These are phyloP conservation scores for Cercophora scortea DNA, from an alignment of 495 filamentous ascomycete species.

Conservation along the genomic window DNA sequence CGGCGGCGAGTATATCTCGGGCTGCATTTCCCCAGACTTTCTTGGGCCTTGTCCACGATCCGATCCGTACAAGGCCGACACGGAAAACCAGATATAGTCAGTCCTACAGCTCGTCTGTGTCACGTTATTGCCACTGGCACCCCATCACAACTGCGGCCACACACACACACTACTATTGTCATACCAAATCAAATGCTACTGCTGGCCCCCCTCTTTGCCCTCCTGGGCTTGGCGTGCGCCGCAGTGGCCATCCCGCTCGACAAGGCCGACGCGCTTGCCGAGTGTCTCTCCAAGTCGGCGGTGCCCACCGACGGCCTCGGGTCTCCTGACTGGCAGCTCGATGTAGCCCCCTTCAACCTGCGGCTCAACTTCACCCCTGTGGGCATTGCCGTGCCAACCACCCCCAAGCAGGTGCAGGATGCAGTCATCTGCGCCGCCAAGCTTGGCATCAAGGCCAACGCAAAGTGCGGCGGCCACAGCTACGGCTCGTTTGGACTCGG, in stretches of 20 bases:
- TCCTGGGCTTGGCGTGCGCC: conserved; percentile 15
- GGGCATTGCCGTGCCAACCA: conserved; percentile 32
- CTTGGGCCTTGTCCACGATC: conserved; percentile 10
- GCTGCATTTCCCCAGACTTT: conserved; percentile 22
- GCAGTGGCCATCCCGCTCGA: conserved; percentile 10
- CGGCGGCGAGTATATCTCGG: conserved; percentile 15
- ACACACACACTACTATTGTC: too few relatives aligned
- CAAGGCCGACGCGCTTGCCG: conserved; percentile 24
- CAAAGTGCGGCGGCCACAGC: conserved; percentile 41
- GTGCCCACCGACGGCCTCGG: conserved; percentile 25
- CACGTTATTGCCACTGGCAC: conserved; percentile 8
- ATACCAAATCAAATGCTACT: conserved; percentile 5
- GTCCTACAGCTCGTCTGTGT: conserved; percentile 1
- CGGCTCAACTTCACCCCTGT: conserved; percentile 30
- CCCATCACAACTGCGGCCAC: too few relatives aligned
- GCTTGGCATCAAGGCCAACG: conserved; percentile 33
- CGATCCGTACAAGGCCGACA: background rate
- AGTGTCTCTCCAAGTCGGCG: conserved; percentile 27
- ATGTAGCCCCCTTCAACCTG: conserved; percentile 33
- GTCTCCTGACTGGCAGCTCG: conserved; percentile 31
- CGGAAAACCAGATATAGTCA: conserved; percentile 2
- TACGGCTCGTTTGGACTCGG: conserved; percentile 40
- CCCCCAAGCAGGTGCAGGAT: conserved; percentile 29
- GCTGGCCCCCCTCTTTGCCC: conserved; percentile 9
- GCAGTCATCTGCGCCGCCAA: conserved; percentile 32